These are phyloP conservation scores for Yarrowia sp. DNA, from an alignment of 805 yeast genomes.

Conservation along the genomic window DNA sequence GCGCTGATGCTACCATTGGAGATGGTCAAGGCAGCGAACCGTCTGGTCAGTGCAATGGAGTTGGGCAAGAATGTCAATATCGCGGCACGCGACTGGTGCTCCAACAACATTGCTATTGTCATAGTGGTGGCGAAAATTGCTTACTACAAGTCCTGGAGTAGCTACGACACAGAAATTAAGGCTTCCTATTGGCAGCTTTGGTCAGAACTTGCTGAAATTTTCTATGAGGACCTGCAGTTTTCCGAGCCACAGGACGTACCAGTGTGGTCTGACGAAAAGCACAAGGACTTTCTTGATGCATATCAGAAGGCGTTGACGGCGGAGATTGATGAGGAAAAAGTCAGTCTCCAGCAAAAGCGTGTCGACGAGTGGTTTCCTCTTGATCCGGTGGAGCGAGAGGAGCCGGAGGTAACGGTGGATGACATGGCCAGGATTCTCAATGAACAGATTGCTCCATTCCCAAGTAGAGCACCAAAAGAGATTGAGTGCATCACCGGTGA, in stretches of 20 bases:
- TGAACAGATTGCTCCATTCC: neutral
- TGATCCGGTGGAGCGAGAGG: too few relatives aligned
- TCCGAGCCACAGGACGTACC: neutral
- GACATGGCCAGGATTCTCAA: neutral
- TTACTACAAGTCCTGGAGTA: neutral
- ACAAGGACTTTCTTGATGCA: neutral
- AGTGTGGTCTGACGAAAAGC: neutral
- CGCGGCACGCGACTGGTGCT: too few relatives aligned
- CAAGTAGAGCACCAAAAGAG: neutral
- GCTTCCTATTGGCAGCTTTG: slow-evolving; percentile 7
- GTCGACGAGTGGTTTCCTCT: neutral
- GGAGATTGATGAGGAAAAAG: neutral
- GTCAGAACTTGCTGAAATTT: neutral
- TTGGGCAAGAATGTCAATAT: too few relatives aligned
- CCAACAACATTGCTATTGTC: neutral
- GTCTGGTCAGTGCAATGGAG: too few relatives aligned
- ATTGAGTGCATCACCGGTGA: neutral
- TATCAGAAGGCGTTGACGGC: neutral
- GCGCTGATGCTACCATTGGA: too few relatives aligned
- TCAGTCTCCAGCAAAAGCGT: neutral
- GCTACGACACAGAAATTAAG: neutral
- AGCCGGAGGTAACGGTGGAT: neutral
- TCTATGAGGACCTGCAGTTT: neutral
- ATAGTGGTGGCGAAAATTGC: neutral
- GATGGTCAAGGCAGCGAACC: too few relatives aligned